Conservation (phyloP, 345 rosid genomes). For the Eucalyptus brandiana region DNA sequence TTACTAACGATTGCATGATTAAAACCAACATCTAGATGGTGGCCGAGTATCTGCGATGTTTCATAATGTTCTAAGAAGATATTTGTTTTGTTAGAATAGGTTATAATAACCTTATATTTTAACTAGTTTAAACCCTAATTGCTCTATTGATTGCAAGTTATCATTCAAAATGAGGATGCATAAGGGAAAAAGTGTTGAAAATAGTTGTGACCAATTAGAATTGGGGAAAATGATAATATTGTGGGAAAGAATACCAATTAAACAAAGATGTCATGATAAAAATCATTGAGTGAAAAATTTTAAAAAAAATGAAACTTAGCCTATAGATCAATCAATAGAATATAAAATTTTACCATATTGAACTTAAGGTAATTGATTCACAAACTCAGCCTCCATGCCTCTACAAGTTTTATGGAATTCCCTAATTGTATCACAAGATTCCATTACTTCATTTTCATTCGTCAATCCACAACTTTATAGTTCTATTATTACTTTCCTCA, state of each 20-base stretch:
- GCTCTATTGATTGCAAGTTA: accelerated
- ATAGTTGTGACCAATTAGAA: accelerated
- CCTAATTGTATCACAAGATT: too few species aligned
- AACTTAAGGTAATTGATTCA: too few species aligned
- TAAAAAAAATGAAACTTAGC: too few species aligned
- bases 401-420: too few species aligned
- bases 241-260: too few species aligned
- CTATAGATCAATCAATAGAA: too few species aligned
- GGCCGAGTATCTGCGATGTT: accelerated
- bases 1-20: neutral
- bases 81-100: neutral
- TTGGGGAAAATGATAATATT: accelerated
- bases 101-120: neutral
- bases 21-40: neutral
- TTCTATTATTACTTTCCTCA: too few species aligned
- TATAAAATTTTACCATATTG: accelerated
- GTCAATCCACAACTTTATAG: accelerated
- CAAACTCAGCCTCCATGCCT: too few species aligned
- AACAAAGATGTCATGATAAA: too few species aligned
- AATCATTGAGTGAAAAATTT: too few species aligned
- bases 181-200: too few species aligned
- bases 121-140: neutral
- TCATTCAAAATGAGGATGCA: accelerated
- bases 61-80: accelerated
- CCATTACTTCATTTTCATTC: too few species aligned